Evolutionary conservation across 2,329 filamentous ascomycete species (phyloP), one percentile per base, ranked within the genome.

Genomic region (Fusarium lyarnte): DNA sequence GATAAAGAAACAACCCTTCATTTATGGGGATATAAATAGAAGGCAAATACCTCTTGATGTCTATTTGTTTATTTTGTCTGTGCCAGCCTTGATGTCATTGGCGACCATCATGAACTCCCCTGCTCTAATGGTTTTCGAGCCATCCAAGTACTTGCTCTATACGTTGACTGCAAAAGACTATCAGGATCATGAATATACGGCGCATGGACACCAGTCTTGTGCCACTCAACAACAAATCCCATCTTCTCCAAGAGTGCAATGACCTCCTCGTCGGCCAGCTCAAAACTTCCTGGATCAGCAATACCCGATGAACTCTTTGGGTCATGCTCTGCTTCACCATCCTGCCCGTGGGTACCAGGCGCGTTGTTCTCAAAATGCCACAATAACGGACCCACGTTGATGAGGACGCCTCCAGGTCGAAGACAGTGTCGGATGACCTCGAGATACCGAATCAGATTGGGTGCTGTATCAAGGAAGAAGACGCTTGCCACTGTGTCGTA

Each of bases 391-490:
- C 96, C 96, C 29, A 97, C 85, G 78, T 99, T 99, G 78, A 97
- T 88, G 85, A 97, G 93, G 8, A 97, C 77, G 1, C 96, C 96
- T 31, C 92, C 93, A 0, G 89, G 86, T 74, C 88, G 90, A 54
- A 99, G 87, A 77, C 95, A 97, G 78, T 93, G 89, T 45, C 84
- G 85, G 60, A 98, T 93, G 4, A 94, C 91, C 79, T 97, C 91
- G 38, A 99, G 89, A 79, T 99, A 99, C 5, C 92, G 89, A 59
- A 98, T 92, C 36, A 98, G 81, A 79, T 99, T 98, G 3, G 95
- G 95, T 5, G 96, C 96, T 3, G 96, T 99, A 80, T 99, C 97
- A 64, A 99, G 92, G 84, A 99, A 99, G 84, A 98, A 99, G 16
- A 97, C 93, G 6, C 93, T 94, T 1, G 93, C 91, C 4, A 98